A percentile compares a stretch with the other conserved stretches of the same genome.
Conservation (phyloP, 2,329 filamentous ascomycete genomes). For the Aspergillus melleus region DNA sequence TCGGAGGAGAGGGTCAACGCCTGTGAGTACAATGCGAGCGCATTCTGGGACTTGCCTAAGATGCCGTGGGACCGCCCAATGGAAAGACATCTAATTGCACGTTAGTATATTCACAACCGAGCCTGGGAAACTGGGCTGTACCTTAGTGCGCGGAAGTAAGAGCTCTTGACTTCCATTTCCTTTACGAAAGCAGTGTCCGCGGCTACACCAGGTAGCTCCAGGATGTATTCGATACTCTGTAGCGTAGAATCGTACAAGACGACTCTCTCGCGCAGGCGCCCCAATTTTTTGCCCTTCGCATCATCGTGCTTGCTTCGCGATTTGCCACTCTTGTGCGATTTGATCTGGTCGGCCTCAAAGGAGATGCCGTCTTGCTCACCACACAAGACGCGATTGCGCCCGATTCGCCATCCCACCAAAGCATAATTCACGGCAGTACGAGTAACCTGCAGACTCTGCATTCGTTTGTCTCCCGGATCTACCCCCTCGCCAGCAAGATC, state of each 20-base stretch:
- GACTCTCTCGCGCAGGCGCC: constrained; percentile 78
- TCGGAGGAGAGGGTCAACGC: constrained; percentile 63
- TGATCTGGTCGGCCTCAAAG: constrained; percentile 46
- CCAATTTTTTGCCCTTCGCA: constrained; percentile 71
- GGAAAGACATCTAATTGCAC: constrained; percentile 65
- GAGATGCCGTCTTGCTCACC: constrained; percentile 77
- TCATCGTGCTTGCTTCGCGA: constrained; percentile 60
- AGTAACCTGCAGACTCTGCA: constrained; percentile 91
- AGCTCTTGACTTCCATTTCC: constrained; percentile 74
- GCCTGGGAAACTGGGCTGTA: constrained; percentile 42
- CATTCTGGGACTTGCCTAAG: constrained; percentile 69
- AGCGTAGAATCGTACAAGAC: constrained; percentile 89
- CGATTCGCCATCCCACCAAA: constrained; percentile 91
- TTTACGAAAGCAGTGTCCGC: constrained; percentile 74
- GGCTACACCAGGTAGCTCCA: constrained; percentile 84
- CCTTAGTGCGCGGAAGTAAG: constrained; percentile 89
- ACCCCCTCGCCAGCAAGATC: constrained; percentile 83
- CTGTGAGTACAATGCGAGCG: constrained; percentile 79
- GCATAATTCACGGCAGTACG: constrained; percentile 92
- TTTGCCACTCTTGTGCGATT: constrained; percentile 55
- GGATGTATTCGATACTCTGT: constrained; percentile 86
- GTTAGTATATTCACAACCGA: background rate
- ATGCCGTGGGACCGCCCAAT: constrained; percentile 83
- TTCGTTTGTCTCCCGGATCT: constrained; percentile 76
- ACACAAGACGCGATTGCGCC: constrained; percentile 84